Percentiles rank a stretch among this genome's conserved stretches.
Evolutionary conservation across 805 yeast species (phyloP).

Genomic region (Starmerella floricola): DNA sequence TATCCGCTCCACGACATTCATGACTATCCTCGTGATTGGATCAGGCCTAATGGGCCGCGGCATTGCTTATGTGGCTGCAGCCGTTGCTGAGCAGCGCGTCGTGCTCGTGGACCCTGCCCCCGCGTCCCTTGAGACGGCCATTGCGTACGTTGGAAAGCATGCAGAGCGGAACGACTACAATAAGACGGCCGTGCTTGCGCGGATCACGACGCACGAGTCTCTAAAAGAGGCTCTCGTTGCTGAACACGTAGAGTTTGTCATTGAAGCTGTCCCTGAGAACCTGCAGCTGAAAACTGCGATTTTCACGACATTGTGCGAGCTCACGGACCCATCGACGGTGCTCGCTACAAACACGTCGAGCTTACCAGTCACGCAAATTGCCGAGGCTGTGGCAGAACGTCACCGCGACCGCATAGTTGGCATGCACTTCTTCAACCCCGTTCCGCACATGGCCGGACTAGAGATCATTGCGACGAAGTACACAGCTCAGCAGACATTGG

Average conservation of each 20-base stretch:
- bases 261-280: constrained; percentile 36
- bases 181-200: constrained; percentile 23
- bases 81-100: constrained; percentile 30
- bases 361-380: constrained; percentile 33
- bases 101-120: constrained; percentile 28
- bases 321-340: constrained; percentile 25
- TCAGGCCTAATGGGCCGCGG: constrained; percentile 38
- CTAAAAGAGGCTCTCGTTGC: constrained; percentile 26
- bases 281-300: constrained; percentile 29
- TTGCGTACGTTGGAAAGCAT: constrained; percentile 28
- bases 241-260: constrained; percentile 29
- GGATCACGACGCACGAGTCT: neutral
- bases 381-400: constrained; percentile 33
- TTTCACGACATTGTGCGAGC: constrained; percentile 25
- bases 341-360: constrained; percentile 35
- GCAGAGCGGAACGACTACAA: constrained; percentile 29
- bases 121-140: constrained; percentile 27
- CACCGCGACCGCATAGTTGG: constrained; percentile 34
- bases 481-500: constrained; percentile 28
- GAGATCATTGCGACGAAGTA: constrained; percentile 34
- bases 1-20: no score
- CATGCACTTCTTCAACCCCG: constrained; percentile 37
- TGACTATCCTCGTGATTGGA: constrained; percentile 25
- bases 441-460: constrained; percentile 35
- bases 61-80: constrained; percentile 34